Percentiles rank a stretch among this genome's conserved stretches.
phyloP scores from a whole-genome alignment of 805 yeast genomes.

The Yarrowia osloensis region DNA sequence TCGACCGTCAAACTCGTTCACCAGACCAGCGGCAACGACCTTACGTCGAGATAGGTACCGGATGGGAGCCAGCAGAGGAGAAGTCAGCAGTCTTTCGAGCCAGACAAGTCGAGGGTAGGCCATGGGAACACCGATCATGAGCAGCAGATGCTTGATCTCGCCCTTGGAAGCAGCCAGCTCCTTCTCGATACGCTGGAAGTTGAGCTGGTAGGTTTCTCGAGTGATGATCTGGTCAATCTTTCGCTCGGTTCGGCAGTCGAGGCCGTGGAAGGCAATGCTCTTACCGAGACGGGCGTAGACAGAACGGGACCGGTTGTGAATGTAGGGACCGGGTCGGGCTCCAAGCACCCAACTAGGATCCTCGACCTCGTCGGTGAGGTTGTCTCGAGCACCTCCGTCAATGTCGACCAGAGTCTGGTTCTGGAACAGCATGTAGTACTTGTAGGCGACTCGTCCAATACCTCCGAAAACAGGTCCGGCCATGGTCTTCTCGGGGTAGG shows the following conservation, averaged over 20 bases:
- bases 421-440: conserved; percentile 88
- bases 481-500: conserved; percentile 80
- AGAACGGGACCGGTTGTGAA: conserved; percentile 66
- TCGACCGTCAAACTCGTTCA: conserved; percentile 89
- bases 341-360: conserved; percentile 68
- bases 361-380: conserved; percentile 35
- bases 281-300: conserved; percentile 73
- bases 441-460: conserved; percentile 78
- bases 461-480: conserved; percentile 62
- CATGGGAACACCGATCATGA: conserved; percentile 92
- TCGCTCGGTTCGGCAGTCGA: conserved; percentile 94
- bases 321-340: conserved; percentile 62
- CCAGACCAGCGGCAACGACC: conserved; percentile 66
- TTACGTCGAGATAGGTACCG: conserved; percentile 50
- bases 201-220: conserved; percentile 55
- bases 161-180: conserved; percentile 57
- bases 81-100: conserved; percentile 72
- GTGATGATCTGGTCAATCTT: conserved; percentile 59
- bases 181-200: conserved; percentile 59
- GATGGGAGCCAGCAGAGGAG: conserved; percentile 59
- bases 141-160: conserved; percentile 70
- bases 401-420: conserved; percentile 66
- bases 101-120: conserved; percentile 92
- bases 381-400: conserved; percentile 36
- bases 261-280: conserved; percentile 68